Evolutionary conservation across 2,329 filamentous ascomycete genomes (phyloP).

Genomic region (Phialophora expanda): DNA sequence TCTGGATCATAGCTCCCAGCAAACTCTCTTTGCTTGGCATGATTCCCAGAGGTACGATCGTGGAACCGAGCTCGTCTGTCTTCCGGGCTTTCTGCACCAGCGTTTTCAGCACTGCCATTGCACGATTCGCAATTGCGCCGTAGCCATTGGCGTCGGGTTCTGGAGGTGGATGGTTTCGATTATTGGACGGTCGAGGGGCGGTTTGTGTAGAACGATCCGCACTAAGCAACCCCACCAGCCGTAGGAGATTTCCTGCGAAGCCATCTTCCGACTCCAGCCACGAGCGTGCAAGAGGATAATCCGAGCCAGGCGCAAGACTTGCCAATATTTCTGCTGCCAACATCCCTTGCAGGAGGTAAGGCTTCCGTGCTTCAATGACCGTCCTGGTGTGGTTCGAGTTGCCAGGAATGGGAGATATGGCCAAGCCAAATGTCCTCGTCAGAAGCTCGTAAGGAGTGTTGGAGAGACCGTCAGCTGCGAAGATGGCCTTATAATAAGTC

Average conservation of each 20-base stretch:
- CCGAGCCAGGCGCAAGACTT: constrained; percentile 72
- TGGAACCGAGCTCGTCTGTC: constrained; percentile 59
- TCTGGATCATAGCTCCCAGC: constrained; percentile 69
- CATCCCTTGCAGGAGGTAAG: constrained; percentile 88
- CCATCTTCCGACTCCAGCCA: constrained; percentile 87
- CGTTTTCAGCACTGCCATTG: constrained; percentile 69
- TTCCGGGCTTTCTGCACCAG: constrained; percentile 69
- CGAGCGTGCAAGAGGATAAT: constrained; percentile 71
- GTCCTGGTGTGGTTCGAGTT: constrained; percentile 59
- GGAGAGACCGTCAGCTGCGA: constrained; percentile 71
- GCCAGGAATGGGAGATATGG: constrained; percentile 83
- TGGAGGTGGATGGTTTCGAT: constrained; percentile 42
- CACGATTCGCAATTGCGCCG: constrained; percentile 66
- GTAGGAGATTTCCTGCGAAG: constrained; percentile 79
- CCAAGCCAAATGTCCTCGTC: constrained; percentile 83
- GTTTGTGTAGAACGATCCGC: constrained; percentile 49
- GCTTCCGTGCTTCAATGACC: constrained; percentile 81
- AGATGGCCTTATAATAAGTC: constrained; percentile 80
- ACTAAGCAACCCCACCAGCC: constrained; percentile 74
- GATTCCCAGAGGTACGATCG: constrained; percentile 63
- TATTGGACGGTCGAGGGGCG: constrained; percentile 51
- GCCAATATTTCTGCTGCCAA: constrained; percentile 87
- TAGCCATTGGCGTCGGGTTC: constrained; percentile 52
- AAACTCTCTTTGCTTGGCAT: constrained; percentile 71
- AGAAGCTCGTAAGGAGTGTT: constrained; percentile 76